These are phyloP conservation scores for Mortierella sp. DNA, from an alignment of 371 early-diverging fungal genomes.

Conservation along the genomic window DNA sequence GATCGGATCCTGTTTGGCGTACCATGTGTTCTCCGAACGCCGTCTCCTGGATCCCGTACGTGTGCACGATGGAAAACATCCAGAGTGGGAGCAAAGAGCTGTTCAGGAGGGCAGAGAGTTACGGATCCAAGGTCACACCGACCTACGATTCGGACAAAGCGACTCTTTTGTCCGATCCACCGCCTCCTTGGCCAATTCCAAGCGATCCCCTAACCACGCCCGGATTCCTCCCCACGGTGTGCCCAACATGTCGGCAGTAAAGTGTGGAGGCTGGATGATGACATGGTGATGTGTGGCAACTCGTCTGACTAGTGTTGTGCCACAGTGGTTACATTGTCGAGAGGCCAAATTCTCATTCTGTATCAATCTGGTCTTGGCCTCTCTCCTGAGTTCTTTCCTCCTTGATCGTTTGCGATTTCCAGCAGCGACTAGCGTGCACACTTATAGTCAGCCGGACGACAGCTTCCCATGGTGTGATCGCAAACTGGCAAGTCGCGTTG, in stretches of 20 bases:
- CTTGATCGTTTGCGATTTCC: conserved; percentile 1
- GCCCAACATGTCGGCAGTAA: too few species aligned
- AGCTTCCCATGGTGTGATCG: not conserved
- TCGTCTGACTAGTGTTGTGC: too few species aligned
- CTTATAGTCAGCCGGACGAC: not conserved
- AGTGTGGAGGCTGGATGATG: too few species aligned
- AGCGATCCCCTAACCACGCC: not conserved
- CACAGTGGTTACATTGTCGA: too few species aligned
- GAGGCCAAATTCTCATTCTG: too few species aligned
- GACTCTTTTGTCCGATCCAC: not conserved
- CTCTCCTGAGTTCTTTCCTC: too few species aligned
- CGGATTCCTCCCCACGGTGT: not conserved
- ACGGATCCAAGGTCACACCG: conserved; percentile 18
- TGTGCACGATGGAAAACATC: not conserved
- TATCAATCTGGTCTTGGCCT: too few species aligned
- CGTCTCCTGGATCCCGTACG: not conserved
- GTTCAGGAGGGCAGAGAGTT: not conserved
- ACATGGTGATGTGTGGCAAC: too few species aligned
- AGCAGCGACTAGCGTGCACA: not conserved
- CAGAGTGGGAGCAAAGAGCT: not conserved
- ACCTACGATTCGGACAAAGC: not conserved
- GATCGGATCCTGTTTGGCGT: too few species aligned
- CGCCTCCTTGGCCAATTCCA: not conserved
- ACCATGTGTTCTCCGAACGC: not conserved
- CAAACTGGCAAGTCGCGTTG: conserved; percentile 6